Conservation (phyloP, 768 basidiomycete species). For the Russula emetica region DNA sequence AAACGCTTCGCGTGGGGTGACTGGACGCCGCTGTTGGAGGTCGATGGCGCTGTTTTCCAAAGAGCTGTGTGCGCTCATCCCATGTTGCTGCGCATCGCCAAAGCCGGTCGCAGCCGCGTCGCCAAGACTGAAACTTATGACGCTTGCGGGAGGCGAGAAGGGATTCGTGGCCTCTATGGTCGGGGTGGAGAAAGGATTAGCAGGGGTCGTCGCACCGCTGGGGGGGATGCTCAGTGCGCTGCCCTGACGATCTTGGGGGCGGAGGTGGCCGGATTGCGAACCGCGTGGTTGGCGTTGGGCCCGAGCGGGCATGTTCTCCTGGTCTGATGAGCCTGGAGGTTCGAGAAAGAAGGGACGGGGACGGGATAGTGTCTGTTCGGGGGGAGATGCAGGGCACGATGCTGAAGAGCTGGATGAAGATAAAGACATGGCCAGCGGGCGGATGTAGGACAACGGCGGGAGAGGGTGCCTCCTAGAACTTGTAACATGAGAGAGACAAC, state of each 20-base stretch:
- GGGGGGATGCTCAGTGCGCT: slow-evolving; percentile 15
- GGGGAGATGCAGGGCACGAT: neutral
- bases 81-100: slow-evolving; percentile 34
- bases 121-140: slow-evolving; percentile 41
- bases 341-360: slow-evolving; percentile 24
- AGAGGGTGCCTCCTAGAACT: slow-evolving; percentile 5
- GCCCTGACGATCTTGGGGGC: slow-evolving; percentile 20
- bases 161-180: slow-evolving; percentile 37
- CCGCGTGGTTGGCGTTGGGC: slow-evolving; percentile 5
- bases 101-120: slow-evolving; percentile 36
- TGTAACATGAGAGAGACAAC: neutral
- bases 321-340: slow-evolving; percentile 8
- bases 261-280: slow-evolving; percentile 14
- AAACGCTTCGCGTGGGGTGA: slow-evolving; percentile 49
- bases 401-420: neutral
- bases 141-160: slow-evolving; percentile 50
- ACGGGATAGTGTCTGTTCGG: slow-evolving; percentile 13
- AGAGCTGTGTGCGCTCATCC: slow-evolving; percentile 40
- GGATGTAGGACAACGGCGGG: neutral
- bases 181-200: slow-evolving; percentile 32
- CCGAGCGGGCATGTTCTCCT: neutral
- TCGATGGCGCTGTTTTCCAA: slow-evolving; percentile 43
- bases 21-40: slow-evolving; percentile 39
- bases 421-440: slow-evolving; percentile 8
- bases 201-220: slow-evolving; percentile 31